Conservation (phyloP, 257 asterid genomes). For the Jaltomata sinuosa region DNA sequence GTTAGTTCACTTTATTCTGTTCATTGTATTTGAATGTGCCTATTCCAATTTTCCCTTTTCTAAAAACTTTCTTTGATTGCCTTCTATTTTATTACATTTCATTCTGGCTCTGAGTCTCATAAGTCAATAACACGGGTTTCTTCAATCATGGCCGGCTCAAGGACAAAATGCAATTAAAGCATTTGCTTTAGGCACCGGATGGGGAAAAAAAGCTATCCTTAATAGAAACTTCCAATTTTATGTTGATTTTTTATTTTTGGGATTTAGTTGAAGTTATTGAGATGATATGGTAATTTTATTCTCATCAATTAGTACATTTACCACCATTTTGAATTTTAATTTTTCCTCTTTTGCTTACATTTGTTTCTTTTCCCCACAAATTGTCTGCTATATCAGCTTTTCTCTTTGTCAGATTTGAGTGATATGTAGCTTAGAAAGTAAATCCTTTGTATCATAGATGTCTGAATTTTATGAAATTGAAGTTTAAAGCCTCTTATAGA, state of each 20-base stretch:
- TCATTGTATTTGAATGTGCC: not conserved
- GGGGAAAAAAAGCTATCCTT: too few species aligned
- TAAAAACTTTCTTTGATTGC: not conserved
- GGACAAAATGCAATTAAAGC: not conserved
- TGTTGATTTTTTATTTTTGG: not conserved
- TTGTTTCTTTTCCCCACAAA: not conserved
- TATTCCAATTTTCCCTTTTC: not conserved
- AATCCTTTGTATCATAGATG: not conserved
- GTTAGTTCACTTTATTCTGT: slow-evolving; percentile 15
- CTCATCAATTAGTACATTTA: not conserved
- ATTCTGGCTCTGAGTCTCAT: not conserved
- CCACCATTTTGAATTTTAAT: not conserved
- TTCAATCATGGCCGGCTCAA: not conserved
- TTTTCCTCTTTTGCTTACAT: not conserved
- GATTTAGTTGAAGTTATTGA: not conserved
- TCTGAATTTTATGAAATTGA: not conserved
- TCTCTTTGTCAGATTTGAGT: not conserved
- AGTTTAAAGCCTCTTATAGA: not conserved
- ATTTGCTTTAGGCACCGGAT: not conserved
- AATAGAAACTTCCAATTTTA: not conserved
- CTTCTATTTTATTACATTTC: not conserved
- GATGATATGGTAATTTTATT: not conserved
- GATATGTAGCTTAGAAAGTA: not conserved
- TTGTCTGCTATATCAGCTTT: not conserved
- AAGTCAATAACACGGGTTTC: not conserved